Percentiles rank a stretch among this genome's conserved stretches.
Evolutionary conservation across 139 green algal genomes (phyloP).

Genomic region (Yamagishiella unicocca): DNA sequence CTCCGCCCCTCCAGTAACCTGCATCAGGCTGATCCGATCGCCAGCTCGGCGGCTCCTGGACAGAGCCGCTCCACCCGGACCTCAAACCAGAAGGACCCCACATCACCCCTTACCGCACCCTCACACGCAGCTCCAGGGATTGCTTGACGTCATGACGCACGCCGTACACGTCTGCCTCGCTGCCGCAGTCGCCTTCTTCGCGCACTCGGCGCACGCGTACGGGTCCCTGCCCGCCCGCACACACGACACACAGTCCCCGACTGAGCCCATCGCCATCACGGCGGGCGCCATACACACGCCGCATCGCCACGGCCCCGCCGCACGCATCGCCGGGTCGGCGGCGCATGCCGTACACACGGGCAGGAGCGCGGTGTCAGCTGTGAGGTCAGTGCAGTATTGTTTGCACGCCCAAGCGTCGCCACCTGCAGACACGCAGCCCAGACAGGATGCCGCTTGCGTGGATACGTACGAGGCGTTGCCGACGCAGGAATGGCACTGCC

Average conservation of each 20-base stretch:
- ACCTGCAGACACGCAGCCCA: neutral
- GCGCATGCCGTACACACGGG: neutral
- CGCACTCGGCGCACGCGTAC: neutral
- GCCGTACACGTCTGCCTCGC: neutral
- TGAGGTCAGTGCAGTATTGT: neutral
- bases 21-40: no score
- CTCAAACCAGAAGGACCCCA: no score
- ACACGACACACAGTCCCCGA: neutral
- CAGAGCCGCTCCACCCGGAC: no score
- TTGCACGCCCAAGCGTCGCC: conserved; percentile 23
- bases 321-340: neutral
- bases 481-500: conserved; percentile 10
- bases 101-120: no score
- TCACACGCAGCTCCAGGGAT: neutral
- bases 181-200: neutral
- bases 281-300: neutral
- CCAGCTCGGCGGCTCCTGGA: no score
- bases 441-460: neutral
- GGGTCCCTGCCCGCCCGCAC: neutral
- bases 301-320: neutral
- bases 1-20: no score
- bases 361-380: neutral
- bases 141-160: neutral
- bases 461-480: neutral
- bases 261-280: neutral